Evolutionary conservation across 805 yeast genomes (phyloP), one percentile per base, ranked within the genome.

Genomic region (Candida corydali): DNA sequence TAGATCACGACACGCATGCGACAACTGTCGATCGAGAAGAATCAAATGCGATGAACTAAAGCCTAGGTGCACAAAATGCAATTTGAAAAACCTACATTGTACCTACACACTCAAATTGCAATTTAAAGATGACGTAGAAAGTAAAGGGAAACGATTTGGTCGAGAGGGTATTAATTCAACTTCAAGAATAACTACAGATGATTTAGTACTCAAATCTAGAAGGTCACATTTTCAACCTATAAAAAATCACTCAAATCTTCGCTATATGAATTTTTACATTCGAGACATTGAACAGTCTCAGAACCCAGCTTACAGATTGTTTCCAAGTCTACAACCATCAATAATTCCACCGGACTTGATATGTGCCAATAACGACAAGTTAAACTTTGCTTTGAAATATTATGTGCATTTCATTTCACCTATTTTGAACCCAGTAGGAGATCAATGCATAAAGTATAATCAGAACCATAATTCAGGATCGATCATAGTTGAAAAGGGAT

Each of bases 41-140:
- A 35, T 48, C 27, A 56, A 56, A 45, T 56, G 61, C 39, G 59
- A 56, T 32, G 61, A 55, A 38, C n/a, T 22, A 9, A 56, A 52
- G 30, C 61, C 61, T 5, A 27, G 30, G 6, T 56, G 61, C 22
- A 12, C 42, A 7, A 28, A 50, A 19, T 56, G 61, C 34, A 17
- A 19, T 3, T 31, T 36, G 9, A 46, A 39, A n/a, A 51, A 48
- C 5, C 26, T 41, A 10, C 15, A 24, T 8, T 56, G 61, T 38
- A 34, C 37, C 8, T 56, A 56, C 37, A 43, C 47, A 11, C 26
- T 55, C 16, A 36, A 39, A 7, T 43, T 54, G n/a, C 53, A 51
- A 30, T 56, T 55, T 34, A 40, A 52, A 20, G 60, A 56, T 30
- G 61, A 56, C 37, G 44, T 50, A 29, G 57, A 52, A 26, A 36